phyloP scores from a whole-genome alignment of 352 stramenopile species.

The Phytophthora nicotianae region DNA sequence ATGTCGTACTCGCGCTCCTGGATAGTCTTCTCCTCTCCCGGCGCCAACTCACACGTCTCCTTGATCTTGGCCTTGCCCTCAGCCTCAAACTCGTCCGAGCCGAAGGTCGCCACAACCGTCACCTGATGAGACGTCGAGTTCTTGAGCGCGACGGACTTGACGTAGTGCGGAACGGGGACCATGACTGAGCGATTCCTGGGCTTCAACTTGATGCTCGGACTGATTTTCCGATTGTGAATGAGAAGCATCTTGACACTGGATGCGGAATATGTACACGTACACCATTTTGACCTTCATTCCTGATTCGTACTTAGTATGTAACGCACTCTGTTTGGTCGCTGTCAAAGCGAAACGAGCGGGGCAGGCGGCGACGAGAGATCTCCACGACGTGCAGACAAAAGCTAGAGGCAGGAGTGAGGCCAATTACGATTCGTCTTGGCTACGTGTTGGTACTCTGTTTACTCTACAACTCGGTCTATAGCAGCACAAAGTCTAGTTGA shows the following conservation, averaged over 20 bases:
- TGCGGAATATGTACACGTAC: conserved; percentile 24
- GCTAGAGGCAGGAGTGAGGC: not conserved
- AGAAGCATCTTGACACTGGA: conserved; percentile 10
- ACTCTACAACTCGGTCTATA: not conserved
- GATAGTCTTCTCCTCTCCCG: conserved; percentile 42
- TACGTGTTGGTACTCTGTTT: conserved; percentile 22
- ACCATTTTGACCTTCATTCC: conserved; percentile 23
- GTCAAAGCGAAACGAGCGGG: conserved; percentile 19
- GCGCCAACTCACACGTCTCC: conserved; percentile 55
- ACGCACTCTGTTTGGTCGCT: conserved; percentile 1
- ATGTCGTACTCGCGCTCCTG: conserved; percentile 83
- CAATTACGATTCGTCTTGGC: not conserved
- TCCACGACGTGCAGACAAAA: conserved; percentile 8
- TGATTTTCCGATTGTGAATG: conserved; percentile 18
- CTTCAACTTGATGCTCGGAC: conserved; percentile 30
- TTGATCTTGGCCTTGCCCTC: conserved; percentile 71
- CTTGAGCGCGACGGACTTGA: conserved; percentile 73
- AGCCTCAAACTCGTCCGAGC: conserved; percentile 70
- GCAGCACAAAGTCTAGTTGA: not conserved
- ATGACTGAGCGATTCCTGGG: conserved; percentile 24
- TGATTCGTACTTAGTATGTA: conserved; percentile 22
- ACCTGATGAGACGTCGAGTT: conserved; percentile 66
- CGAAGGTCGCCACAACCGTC: conserved; percentile 68
- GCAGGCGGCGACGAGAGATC: not conserved
- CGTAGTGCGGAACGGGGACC: conserved; percentile 67